Percentiles rank a stretch among this genome's conserved stretches.
Evolutionary conservation across 768 basidiomycete species (phyloP).

Genomic region (Mycena polygramma): DNA sequence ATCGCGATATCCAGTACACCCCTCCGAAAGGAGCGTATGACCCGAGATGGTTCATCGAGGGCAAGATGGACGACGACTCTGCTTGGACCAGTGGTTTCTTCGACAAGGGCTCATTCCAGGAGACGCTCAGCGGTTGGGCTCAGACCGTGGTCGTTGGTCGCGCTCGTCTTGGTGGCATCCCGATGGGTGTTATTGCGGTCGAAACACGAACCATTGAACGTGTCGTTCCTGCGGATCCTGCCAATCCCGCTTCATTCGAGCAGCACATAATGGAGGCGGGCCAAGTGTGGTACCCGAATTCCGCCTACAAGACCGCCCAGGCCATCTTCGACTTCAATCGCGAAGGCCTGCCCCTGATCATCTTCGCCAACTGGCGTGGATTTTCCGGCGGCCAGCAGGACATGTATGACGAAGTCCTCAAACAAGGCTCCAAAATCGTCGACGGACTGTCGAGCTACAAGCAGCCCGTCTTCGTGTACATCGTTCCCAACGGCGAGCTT

Average conservation of each 20-base stretch:
- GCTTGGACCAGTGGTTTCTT: constrained; percentile 94
- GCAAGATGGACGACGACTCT: constrained; percentile 86
- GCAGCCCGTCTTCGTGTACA: constrained; percentile 98
- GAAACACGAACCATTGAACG: constrained; percentile 98
- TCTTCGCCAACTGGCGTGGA: constrained; percentile 99
- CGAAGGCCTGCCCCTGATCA: constrained; percentile 95
- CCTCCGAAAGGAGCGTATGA: constrained; percentile 97
- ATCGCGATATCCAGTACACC: constrained; percentile 89
- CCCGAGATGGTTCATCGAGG: constrained; percentile 98
- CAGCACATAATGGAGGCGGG: constrained; percentile 99
- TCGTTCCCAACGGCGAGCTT: constrained; percentile 97
- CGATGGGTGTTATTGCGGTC: constrained; percentile 97
- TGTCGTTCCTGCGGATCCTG: constrained; percentile 96
- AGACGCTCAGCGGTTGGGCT: constrained; percentile 98
- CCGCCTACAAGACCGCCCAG: constrained; percentile 99
- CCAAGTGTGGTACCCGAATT: constrained; percentile 99
- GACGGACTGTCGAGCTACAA: constrained; percentile 98
- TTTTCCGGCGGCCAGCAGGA: constrained; percentile 99
- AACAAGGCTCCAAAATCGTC: constrained; percentile 98
- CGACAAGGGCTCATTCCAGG: constrained; percentile 97
- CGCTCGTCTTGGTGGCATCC: constrained; percentile 95
- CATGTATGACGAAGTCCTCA: constrained; percentile 98
- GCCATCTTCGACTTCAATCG: constrained; percentile 99
- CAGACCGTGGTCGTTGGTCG: constrained; percentile 98
- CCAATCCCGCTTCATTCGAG: constrained; percentile 96